Evolutionary conservation across 352 stramenopile genomes (phyloP), one percentile per base, ranked within the genome.

Genomic region (Phytophthora melonis): DNA sequence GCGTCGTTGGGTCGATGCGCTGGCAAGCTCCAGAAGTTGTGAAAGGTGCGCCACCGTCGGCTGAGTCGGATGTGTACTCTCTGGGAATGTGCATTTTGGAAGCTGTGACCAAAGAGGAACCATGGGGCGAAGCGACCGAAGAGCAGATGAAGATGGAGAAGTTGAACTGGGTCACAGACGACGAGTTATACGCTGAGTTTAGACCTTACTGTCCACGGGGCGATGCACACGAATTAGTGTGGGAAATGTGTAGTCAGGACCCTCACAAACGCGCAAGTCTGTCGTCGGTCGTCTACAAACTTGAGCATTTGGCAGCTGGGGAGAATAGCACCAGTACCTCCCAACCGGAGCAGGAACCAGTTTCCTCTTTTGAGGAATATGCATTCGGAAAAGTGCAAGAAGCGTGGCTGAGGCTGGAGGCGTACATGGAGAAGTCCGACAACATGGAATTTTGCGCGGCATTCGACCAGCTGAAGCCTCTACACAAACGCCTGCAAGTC

Each of bases 81-180:
- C 36, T 72, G 11, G 63, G 70, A 30, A 71, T 74, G 70, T 74
- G 65, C 39, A 78, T 78, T 57, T 18, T 78, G 25, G 60, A 78
- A 57, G 60, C 70, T 23, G 27, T 62, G 49, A 70, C 65, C 0
- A 32, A 25, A 3, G 16, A 59, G 8, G 21, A n/a, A 4, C 61
- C 68, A 19, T 71, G 56, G 62, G 16, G 30, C 14, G 27, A 32
- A 32, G 27, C 27, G 27, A 2, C 3, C 6, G 3, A 49, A 56
- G 1, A 14, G 3, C 25, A 50, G 4, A 2, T 52, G 5, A n/a
- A 5, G 25, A 14, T 45, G n/a, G 13, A 23, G 39, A n/a, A 13
- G 34, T 25, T 21, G 11, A 27, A 3, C 16, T 64, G 55, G 63
- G 23, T 11, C 11, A 54, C 53, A 2, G 41, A 63, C 16, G n/a